Conservation (phyloP, 805 yeast genomes). For the Cyberlindnera samutprakarnensis region DNA sequence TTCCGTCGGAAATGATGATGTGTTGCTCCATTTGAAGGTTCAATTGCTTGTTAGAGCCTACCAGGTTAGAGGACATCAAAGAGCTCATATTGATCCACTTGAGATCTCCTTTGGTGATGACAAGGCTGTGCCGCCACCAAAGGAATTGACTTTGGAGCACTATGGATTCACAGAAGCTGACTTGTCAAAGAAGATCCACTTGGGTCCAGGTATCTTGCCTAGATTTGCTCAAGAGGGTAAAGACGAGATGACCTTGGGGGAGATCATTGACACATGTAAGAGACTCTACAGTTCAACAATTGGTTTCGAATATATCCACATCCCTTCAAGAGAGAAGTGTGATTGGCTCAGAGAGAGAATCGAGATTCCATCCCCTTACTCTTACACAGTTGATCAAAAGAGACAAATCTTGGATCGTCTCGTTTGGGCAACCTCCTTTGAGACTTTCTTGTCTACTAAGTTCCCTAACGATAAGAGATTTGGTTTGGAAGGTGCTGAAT, state of each 20-base stretch:
- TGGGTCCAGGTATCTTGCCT: constrained; percentile 97
- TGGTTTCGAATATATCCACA: constrained; percentile 95
- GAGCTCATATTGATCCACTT: constrained; percentile 94
- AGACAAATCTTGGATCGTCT: constrained; percentile 93
- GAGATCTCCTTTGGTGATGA: constrained; percentile 80
- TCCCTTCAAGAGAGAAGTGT: constrained; percentile 90
- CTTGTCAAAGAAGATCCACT: constrained; percentile 70
- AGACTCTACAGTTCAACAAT: constrained; percentile 77
- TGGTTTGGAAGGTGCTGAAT: constrained; percentile 98
- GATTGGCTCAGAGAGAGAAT: constrained; percentile 98
- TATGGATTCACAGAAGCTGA: constrained; percentile 89
- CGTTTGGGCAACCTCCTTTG: constrained; percentile 95
- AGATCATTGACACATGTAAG: constrained; percentile 74
- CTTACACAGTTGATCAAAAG: constrained; percentile 81
- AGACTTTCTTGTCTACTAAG: constrained; percentile 85
- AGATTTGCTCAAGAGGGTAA: constrained; percentile 66
- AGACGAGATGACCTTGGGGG: constrained; percentile 61
- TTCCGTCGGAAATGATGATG: constrained; percentile 37
- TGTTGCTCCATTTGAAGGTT: constrained; percentile 84
- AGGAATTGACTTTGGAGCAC: constrained; percentile 84
- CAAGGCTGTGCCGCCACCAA: constrained; percentile 48
- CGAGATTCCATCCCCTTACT: constrained; percentile 84
- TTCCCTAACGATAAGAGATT: constrained; percentile 98
- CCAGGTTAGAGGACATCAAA: constrained; percentile 97
- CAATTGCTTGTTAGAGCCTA: constrained; percentile 96